Evolutionary conservation across 2,329 filamentous ascomycete species (phyloP), one percentile per base, ranked within the genome.

Genomic region (Alternaria rosae): DNA sequence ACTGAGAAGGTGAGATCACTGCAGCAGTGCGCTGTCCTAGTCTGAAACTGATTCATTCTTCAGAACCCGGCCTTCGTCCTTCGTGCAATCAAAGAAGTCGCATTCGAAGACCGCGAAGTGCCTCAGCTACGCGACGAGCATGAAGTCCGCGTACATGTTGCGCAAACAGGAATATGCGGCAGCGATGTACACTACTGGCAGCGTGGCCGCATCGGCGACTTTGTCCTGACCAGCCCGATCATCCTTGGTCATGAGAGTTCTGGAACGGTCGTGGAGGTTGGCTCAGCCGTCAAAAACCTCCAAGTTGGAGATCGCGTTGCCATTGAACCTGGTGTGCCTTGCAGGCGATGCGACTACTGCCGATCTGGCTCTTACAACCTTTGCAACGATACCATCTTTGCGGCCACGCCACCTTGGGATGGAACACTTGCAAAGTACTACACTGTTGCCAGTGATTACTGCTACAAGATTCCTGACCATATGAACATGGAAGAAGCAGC

Each of bases 91-190:
- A 79, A 83, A 63, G 75, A 82, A 28, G 80, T 84, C 52, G 73
- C 74, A 9, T 81, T 86, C 50, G 82, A 85, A 67, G 73, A 84
- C 59, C 79, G 82, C 0, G 71, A 79, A 1, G 73, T 81, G 6
- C 83, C 82, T 1, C 53, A 68, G 11, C 59, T 72, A 1, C 61
- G 64, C 51, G 59, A 69, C 5, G 48, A 58, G 10, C 58, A 82
- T 54, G 89, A 93, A 76, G 91, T 94, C 69, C 85, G 93, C 71
- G 88, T 94, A 64, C 89, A 90, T 73, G 84, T 94, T 72, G 91
- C 91, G 80, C 93, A 89, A 82, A 94, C 92, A 3, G 92, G 92
- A 69, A 93, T 94, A 80, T 94, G 92, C 82, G 92, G 92, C 58
- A 91, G 88, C 56, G 92, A 74, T 55, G 70, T 69, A 0, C 67